These are phyloP conservation scores for Talaromyces proteolyticus DNA, from an alignment of 495 filamentous ascomycete species.

Conservation along the genomic window DNA sequence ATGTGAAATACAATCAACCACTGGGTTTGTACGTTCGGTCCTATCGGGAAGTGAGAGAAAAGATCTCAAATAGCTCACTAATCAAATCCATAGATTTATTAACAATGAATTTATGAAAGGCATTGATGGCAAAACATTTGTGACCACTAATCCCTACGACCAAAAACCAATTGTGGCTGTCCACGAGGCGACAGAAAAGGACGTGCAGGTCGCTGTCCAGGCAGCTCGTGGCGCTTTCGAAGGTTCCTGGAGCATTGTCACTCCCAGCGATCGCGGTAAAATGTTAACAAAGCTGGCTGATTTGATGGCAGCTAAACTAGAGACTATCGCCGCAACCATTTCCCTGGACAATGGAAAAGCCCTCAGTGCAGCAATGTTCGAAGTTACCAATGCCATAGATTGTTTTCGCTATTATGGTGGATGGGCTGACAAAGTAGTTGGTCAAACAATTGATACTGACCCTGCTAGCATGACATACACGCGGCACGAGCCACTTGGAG, in stretches of 20 bases:
- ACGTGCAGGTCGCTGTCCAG: slow-evolving; percentile 74
- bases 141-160: slow-evolving; percentile 61
- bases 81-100: slow-evolving; percentile 50
- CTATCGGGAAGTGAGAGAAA: no score
- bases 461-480: slow-evolving; percentile 76
- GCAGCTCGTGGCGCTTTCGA: slow-evolving; percentile 90
- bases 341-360: slow-evolving; percentile 95
- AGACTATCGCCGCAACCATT: slow-evolving; percentile 79
- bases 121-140: slow-evolving; percentile 66
- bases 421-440: slow-evolving; percentile 95
- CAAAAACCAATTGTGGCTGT: slow-evolving; percentile 72
- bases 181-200: slow-evolving; percentile 85
- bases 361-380: slow-evolving; percentile 71
- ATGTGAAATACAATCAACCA: slow-evolving; percentile 2
- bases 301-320: slow-evolving; percentile 72
- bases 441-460: slow-evolving; percentile 80
- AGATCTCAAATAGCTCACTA: no score
- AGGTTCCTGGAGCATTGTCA: slow-evolving; percentile 64
- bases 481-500: slow-evolving; percentile 67
- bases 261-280: slow-evolving; percentile 71
- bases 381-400: slow-evolving; percentile 58
- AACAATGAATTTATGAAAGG: slow-evolving; percentile 82
- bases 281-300: slow-evolving; percentile 77
- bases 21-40: slow-evolving; percentile 5
- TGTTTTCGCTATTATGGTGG: slow-evolving; percentile 87